Evolutionary conservation across 148 eudicot species (phyloP).

Genomic region (Cornus kousa): DNA sequence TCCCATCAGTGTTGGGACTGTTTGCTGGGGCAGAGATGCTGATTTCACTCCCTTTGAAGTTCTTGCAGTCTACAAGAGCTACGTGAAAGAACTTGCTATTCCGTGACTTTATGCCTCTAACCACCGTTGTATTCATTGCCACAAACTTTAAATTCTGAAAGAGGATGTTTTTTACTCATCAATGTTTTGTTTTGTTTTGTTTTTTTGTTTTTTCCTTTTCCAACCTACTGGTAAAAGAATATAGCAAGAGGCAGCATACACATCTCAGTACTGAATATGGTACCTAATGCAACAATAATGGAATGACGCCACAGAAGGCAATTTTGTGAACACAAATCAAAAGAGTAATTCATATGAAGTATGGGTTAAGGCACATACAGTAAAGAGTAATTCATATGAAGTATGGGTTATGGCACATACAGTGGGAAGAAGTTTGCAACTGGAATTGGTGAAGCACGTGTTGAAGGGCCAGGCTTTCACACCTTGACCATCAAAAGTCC

Average conservation of each 20-base stretch:
- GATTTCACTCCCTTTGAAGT: slow-evolving; percentile 28
- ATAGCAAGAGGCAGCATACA: too few relatives aligned
- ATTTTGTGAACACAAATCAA: not conserved
- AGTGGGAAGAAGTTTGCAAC: slow-evolving; percentile 43
- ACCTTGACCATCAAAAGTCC: slow-evolving; percentile 56
- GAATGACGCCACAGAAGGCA: too few relatives aligned
- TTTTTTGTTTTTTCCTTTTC: too few relatives aligned
- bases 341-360: too few relatives aligned
- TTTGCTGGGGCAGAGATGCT: slow-evolving; percentile 38
- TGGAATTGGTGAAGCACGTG: slow-evolving; percentile 32
- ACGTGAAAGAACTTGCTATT: slow-evolving; percentile 60
- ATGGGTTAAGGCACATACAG: too few relatives aligned
- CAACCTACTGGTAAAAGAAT: too few relatives aligned
- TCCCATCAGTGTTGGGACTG: slow-evolving; percentile 67
- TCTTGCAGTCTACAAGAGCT: slow-evolving; percentile 41
- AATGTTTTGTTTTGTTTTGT: not conserved
- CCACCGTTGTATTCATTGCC: slow-evolving; percentile 40
- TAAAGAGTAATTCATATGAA: not conserved
- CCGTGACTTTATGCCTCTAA: slow-evolving; percentile 38
- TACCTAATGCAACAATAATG: not conserved
- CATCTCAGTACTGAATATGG: not conserved
- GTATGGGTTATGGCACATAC: slow-evolving; percentile 20
- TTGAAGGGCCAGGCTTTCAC: slow-evolving; percentile 48
- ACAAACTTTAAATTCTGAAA: slow-evolving; percentile 50
- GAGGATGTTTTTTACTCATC: slow-evolving; percentile 6